These are phyloP conservation scores for Populus hybrid DNA, from an alignment of 441 rosid genomes.

Conservation along the genomic window DNA sequence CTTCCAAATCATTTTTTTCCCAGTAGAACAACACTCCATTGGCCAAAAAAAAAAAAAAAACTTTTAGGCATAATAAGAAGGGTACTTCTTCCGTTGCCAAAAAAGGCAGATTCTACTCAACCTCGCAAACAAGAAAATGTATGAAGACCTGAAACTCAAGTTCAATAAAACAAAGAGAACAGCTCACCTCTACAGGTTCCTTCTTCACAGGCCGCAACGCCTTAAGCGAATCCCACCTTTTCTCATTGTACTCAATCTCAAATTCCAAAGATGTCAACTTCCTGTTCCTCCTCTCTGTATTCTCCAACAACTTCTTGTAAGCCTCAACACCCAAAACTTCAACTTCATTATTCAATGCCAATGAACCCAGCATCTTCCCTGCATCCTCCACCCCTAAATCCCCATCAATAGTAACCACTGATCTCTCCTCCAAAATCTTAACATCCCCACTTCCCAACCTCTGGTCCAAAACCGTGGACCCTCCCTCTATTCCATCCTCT, in stretches of 20 bases:
- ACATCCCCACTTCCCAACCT: slow-evolving; percentile 18
- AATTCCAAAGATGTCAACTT: slow-evolving; percentile 49
- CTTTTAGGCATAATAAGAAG: neutral
- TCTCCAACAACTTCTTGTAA: slow-evolving; percentile 64
- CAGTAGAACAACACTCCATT: neutral
- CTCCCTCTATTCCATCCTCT: slow-evolving; percentile 33
- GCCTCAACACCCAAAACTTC: slow-evolving; percentile 41
- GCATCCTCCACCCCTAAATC: slow-evolving; percentile 42
- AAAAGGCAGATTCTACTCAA: neutral
- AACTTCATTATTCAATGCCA: slow-evolving; percentile 32
- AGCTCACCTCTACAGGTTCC: slow-evolving; percentile 41
- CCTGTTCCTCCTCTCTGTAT: slow-evolving; percentile 42
- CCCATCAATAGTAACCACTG: slow-evolving; percentile 37
- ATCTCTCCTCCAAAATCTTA: slow-evolving; percentile 40
- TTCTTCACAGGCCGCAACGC: slow-evolving; percentile 43
- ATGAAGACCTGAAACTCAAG: slow-evolving; percentile 2
- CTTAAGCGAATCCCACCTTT: slow-evolving; percentile 32
- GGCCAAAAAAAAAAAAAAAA: neutral
- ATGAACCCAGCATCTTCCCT: slow-evolving; percentile 37
- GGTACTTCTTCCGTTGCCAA: neutral
- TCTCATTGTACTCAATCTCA: slow-evolving; percentile 58
- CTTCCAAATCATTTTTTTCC: neutral
- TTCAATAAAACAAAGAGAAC: neutral
- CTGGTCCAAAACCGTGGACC: slow-evolving; percentile 20
- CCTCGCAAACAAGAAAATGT: neutral